Percentiles rank a stretch among this genome's conserved stretches.
Conservation (phyloP, 257 asterid genomes). For the Verbena officinalis region DNA sequence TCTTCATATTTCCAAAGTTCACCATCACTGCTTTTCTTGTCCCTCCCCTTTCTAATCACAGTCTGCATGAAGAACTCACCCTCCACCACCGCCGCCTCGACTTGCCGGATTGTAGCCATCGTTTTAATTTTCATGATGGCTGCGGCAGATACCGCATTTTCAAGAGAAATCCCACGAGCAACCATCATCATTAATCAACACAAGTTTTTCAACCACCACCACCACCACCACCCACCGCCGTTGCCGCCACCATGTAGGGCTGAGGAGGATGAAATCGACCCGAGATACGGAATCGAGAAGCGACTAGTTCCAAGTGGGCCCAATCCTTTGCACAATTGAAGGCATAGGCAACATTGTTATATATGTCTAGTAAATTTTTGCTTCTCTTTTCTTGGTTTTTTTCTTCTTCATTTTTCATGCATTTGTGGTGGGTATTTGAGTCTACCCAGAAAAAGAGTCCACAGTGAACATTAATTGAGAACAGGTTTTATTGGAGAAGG, state of each 20-base stretch:
- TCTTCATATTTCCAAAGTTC: conserved; percentile 19
- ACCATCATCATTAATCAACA: not conserved
- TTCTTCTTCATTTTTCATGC: not conserved
- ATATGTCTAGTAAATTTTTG: not conserved
- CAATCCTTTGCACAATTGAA: conserved; percentile 44
- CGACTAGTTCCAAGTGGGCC: conserved; percentile 46
- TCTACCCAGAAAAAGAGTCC: not conserved
- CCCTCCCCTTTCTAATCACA: conserved; percentile 1
- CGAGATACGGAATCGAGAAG: conserved; percentile 35
- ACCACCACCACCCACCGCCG: conserved; percentile 4
- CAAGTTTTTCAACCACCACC: conserved; percentile 7
- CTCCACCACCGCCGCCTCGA: conserved; percentile 2
- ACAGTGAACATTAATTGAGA: not conserved
- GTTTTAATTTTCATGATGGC: conserved; percentile 14
- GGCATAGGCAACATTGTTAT: not conserved
- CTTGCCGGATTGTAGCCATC: conserved; percentile 9
- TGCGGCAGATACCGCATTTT: conserved; percentile 9
- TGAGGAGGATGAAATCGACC: conserved; percentile 25
- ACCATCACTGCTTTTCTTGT: not conserved
- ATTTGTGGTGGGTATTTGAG: conserved; percentile 6
- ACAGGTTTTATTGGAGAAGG: conserved; percentile 17
- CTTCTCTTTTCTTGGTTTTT: not conserved
- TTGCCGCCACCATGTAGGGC: conserved; percentile 11
- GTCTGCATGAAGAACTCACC: conserved; percentile 33
- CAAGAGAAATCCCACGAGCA: not conserved